Evolutionary conservation across 495 filamentous ascomycete species (phyloP), one percentile per base, ranked within the genome.

Genomic region (Aspergillus nidulans): DNA sequence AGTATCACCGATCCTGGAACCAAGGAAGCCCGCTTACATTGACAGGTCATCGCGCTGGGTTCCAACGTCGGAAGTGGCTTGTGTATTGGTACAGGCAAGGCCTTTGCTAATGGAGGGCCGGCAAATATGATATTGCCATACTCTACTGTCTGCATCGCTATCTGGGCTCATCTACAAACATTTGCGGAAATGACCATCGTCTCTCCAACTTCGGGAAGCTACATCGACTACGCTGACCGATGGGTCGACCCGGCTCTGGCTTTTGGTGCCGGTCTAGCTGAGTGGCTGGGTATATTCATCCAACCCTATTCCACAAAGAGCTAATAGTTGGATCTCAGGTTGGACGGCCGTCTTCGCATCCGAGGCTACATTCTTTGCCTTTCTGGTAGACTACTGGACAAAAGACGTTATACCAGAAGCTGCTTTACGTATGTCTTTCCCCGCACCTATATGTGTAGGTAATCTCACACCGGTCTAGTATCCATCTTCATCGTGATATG

Each of bases 211-310:
- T 63, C 66, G 1, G 66, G 65, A 2, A 67, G 62, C 44, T 69
- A 60, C 45, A 70, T 67, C 36, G 68, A 70, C 41, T 67, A 67
- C 52, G 63, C 66, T 4, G 63, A 63, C 51, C 66, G 68, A 15
- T 70, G 49, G 53, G 68, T 70, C 19, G 68, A 70, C 43, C 63
- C 63, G 9, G 57, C 68, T 7, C 50, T 70, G 36, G 63, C 65
- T 6, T 70, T 70, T 58, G 68, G 58, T 12, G 63, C 59, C 13
- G 67, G 67, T 12, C 48, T 68, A 48, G 61, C 65, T 7, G 59
- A 64, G 47, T 70, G 65, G 65, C 51, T 68, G 12, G 58, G 30
- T 34, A 34, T 28, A 9, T 28, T 13, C 30, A 34, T 12, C 2
- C 30, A 34, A 5, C 15, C 6, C 15, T 34, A 2, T 2, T 13